A percentile compares a stretch with the other conserved stretches of the same genome.
phyloP scores from a whole-genome alignment of 768 basidiomycete species.

The Coprinellus micaceus region DNA sequence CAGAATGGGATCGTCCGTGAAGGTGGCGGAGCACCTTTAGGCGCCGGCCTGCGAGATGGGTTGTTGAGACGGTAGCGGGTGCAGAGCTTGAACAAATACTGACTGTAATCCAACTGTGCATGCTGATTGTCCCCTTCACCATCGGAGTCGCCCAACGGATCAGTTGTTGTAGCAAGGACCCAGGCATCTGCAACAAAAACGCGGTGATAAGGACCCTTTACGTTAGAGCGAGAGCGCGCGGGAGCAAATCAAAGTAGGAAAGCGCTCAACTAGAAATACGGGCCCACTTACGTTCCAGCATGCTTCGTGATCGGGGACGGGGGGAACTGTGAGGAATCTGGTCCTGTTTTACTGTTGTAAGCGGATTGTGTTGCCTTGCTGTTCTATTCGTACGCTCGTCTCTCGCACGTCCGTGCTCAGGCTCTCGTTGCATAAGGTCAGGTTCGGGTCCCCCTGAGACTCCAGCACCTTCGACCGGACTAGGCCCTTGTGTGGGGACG shows the following conservation, averaged over 20 bases:
- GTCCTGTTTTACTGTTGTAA: not conserved
- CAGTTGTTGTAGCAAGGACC: constrained; percentile 58
- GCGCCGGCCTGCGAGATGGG: constrained; percentile 40
- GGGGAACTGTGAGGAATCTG: not conserved
- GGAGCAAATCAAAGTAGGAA: not conserved
- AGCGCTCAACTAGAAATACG: not conserved
- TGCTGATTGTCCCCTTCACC: constrained; percentile 66
- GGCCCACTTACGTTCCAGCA: constrained; percentile 42
- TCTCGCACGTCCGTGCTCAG: not conserved
- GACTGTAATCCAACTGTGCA: constrained; percentile 62
- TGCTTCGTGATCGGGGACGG: constrained; percentile 30
- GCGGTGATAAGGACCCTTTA: constrained; percentile 8
- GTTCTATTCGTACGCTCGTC: not conserved
- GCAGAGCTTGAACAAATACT: constrained; percentile 21
- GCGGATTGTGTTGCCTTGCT: not conserved
- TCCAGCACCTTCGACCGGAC: not conserved
- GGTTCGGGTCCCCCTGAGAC: not conserved
- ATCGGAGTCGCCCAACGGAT: constrained; percentile 71
- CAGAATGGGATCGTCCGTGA: constrained; percentile 10
- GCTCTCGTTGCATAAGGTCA: not conserved
- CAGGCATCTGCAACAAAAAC: constrained; percentile 57
- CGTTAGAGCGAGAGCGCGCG: constrained; percentile 1
- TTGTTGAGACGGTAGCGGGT: not conserved
- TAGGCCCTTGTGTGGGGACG: constrained; percentile 31
- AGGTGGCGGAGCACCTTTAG: constrained; percentile 50